Evolutionary conservation across 192 early-diverging fungal species (phyloP), one percentile per base, ranked within the genome.

Genomic region (Dimargaris cristalligena): DNA sequence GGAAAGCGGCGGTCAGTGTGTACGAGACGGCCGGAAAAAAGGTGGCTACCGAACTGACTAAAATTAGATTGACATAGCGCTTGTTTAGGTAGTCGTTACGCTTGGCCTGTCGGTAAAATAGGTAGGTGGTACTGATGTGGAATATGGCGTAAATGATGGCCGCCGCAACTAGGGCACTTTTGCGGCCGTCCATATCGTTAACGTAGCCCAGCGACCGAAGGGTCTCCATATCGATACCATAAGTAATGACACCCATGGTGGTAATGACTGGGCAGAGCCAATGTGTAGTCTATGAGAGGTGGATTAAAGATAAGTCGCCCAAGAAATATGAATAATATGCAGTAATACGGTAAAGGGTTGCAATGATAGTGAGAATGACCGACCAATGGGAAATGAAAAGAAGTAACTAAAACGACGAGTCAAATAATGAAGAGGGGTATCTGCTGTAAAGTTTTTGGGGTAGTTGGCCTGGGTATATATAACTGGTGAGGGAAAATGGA

Each of bases 1-100:
- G 67, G 8, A 65, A 33, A 18, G 65, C 70, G 16, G 65, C 58
- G 1, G 60, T 65, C 0, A 61, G 58, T n/a, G 65, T 50, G 2
- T 61, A 63, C 28, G 64, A 58, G 0, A 59, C 56, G 52, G 63
- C 65, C 1, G 52, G 59, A 16, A 67, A 11, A 44, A 65, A 71
- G 52, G 61, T 64, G 20, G 65, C 70, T 1, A 65, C 16, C 2
- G 65, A 60, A 41, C 67, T 65, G 34, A 71, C 35, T 1, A 59
- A 9, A 2, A 67, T 58, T 0, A 71, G 65, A 33, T 48, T 58
- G 18, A 59, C 66, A 0, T 60, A 62, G 29, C 63, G 63, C 52
- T 65, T 71, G 13, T 61, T 49, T 4, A 71, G 50, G 38, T 41
- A 41, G 16, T 63, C 70, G 52, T 63, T 71, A 34, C 59, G 60